Conservation (phyloP, 768 basidiomycete species). For the Clitopilus passeckerianus region DNA sequence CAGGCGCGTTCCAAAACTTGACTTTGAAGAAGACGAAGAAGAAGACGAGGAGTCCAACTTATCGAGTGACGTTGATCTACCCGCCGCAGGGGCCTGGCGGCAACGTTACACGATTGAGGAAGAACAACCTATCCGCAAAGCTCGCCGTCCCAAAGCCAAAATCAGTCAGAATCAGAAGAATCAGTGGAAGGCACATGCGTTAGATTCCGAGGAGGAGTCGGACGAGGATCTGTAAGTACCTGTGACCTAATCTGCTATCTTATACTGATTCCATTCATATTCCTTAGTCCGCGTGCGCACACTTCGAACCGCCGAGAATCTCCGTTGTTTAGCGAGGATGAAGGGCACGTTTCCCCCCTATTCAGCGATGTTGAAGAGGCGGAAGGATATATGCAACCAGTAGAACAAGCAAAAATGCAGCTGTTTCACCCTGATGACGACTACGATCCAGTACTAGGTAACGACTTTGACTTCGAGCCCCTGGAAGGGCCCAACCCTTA, state of each 20-base stretch:
- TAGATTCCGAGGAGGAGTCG: background rate
- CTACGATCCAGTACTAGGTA: background rate
- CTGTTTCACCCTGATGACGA: background rate
- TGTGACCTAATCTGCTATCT: background rate
- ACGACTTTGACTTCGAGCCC: background rate
- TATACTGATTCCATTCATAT: background rate
- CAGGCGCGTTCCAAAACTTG: background rate
- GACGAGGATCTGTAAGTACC: background rate
- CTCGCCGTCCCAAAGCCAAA: background rate
- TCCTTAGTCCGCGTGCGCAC: background rate
- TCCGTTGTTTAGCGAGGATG: background rate
- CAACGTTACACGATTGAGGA: background rate
- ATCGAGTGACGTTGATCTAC: background rate
- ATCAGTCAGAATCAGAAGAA: background rate
- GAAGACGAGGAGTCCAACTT: background rate
- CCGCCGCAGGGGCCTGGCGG: background rate
- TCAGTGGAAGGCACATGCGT: background rate
- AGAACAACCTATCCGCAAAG: background rate
- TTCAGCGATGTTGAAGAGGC: background rate
- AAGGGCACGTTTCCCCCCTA: background rate
- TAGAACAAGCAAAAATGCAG: background rate
- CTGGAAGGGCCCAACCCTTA: background rate
- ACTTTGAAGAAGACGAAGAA: background rate
- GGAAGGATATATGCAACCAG: background rate
- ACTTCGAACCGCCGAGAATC: background rate